Evolutionary conservation across 352 stramenopile species (phyloP).

Genomic region (Phytophthora kernoviae): DNA sequence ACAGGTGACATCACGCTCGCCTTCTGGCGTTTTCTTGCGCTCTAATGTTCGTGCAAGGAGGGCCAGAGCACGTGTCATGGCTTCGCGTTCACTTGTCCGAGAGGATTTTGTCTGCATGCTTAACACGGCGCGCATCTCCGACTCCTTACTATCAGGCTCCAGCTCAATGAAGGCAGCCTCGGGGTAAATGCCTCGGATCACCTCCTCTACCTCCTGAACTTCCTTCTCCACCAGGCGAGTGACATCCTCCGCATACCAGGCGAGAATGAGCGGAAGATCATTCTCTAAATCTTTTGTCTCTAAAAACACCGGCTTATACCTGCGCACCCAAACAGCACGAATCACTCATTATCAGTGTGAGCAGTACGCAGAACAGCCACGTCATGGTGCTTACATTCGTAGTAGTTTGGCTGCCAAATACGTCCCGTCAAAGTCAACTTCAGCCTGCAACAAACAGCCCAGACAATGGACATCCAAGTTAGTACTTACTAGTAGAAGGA

Average conservation of each 20-base stretch:
- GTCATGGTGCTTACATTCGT: constrained; percentile 64
- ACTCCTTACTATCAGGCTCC: constrained; percentile 94
- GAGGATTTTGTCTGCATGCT: constrained; percentile 85
- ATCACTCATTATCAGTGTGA: constrained; percentile 16
- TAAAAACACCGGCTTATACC: constrained; percentile 94
- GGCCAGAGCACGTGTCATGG: constrained; percentile 78
- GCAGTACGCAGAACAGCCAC: neutral
- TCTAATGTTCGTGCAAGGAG: constrained; percentile 81
- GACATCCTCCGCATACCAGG: constrained; percentile 96
- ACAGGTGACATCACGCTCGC: constrained; percentile 20
- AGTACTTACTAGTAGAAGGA: neutral
- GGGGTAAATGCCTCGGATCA: constrained; percentile 93
- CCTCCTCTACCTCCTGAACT: constrained; percentile 95
- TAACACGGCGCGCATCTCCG: constrained; percentile 83
- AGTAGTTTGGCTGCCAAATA: constrained; percentile 96
- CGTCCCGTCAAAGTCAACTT: constrained; percentile 99
- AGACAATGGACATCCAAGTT: neutral
- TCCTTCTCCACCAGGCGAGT: constrained; percentile 96
- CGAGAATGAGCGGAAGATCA: constrained; percentile 93
- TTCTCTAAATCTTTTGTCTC: constrained; percentile 91
- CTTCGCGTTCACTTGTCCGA: constrained; percentile 84
- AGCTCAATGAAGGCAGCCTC: constrained; percentile 97
- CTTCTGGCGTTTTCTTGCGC: constrained; percentile 33
- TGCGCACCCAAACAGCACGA: constrained; percentile 17
- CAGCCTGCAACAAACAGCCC: constrained; percentile 62